Evolutionary conservation across 2,329 filamentous ascomycete species (phyloP).

Genomic region (Didymella segeticola): DNA sequence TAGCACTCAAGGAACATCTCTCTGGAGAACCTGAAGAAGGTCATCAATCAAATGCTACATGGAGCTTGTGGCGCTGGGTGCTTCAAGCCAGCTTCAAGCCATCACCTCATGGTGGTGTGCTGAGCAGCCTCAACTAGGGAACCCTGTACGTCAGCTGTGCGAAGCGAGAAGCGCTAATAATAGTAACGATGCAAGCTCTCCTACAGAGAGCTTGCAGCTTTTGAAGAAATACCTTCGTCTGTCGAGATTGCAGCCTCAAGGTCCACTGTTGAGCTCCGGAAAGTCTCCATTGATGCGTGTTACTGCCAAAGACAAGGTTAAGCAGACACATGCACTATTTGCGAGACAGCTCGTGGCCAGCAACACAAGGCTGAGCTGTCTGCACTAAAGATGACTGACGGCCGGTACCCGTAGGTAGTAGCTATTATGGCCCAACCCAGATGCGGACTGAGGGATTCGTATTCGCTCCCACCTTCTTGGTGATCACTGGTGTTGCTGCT

Average conservation of each 20-base stretch:
- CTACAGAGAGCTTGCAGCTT: conserved; percentile 2
- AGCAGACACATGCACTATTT: background rate
- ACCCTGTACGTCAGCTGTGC: conserved; percentile 11
- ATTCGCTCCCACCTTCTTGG: background rate
- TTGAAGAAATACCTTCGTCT: background rate
- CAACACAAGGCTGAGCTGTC: conserved; percentile 13
- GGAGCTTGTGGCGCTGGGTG: no score
- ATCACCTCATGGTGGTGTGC: conserved; percentile 6
- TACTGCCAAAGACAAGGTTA: background rate
- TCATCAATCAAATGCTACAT: no score
- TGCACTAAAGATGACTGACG: conserved; percentile 1
- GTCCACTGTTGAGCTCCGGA: background rate
- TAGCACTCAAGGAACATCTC: no score
- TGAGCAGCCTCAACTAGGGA: conserved; percentile 1
- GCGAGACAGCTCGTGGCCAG: background rate
- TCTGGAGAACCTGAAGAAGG: no score
- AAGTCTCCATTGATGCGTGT: background rate
- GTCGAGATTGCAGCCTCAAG: background rate
- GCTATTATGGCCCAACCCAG: background rate
- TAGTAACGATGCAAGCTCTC: conserved; percentile 8
- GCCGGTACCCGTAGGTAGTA: conserved; percentile 1
- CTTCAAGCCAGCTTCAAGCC: no score
- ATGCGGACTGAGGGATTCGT: background rate
- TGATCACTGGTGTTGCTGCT: background rate
- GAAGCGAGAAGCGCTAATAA: conserved; percentile 12